Base-by-base conservation (phyloP, 441 rosid genomes). In the Melastoma candidum region DNA sequence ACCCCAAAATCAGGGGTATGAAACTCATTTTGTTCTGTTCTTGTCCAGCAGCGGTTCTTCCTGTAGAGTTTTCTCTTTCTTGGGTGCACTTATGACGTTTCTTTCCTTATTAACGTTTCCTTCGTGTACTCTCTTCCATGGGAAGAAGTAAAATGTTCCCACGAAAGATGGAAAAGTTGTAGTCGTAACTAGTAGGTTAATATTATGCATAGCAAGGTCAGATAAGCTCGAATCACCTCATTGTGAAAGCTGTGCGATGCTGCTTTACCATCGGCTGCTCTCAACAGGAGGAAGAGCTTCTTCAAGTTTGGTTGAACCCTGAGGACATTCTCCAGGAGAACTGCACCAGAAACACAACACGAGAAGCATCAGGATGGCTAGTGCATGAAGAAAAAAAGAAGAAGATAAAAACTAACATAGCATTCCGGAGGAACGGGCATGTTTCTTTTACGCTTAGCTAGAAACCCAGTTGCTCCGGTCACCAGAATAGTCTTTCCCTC, bases 271-370 rank as follows among this genome's bases (percentile, higher is more conserved):
- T 82, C 78, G 0, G 60, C 0, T 46, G 80, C 78, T 58, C 85
- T 68, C 27, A 82, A 10, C 4, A 79, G 64, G 63, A 82, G 83
- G 54, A 73, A 77, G n/a, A 82, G 63, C 67, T 73, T 77, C 71
- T 77, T 79, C 71, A 79, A 78, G 41, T 82, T 77, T 45, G 85
- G 85, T 64, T 82, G 85, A 64, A 74, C 67, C 61, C 82, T 74
- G n/a, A 82, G 14, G 44, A 75, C 71, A 77, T 82, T 77, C 71
- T 82, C 89, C 24, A 71, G 57, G 47, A 83, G 56, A 58, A 88
- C 97, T 88, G 58, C 70, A 69, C 0, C 27, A 48, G 11, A n/a
- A 29, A 26, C n/a, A 26, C n/a, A 55, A 12, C 26, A 12, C 36
- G 47, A 3, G 29, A 27, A 13, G 12, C 5, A 26, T 46, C 26